Percentiles rank a stretch among this genome's conserved stretches.
Evolutionary conservation across 331 rosid species (phyloP).

Genomic region (Phaseolus coccineus): DNA sequence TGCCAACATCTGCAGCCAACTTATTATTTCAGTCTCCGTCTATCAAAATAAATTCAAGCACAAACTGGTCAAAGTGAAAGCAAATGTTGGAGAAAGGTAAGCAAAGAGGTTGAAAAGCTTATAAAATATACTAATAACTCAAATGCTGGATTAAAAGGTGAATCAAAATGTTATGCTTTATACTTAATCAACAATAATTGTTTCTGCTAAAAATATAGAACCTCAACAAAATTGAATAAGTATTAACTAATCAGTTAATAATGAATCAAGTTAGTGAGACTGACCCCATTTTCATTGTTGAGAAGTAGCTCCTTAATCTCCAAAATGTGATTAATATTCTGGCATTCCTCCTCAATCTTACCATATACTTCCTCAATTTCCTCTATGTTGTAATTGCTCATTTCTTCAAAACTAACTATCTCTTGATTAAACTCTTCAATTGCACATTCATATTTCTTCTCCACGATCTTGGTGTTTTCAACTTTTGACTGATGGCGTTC

Average conservation of each 20-base stretch:
- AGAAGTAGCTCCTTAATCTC: constrained; percentile 43
- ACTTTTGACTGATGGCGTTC: not conserved
- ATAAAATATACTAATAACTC: too few relatives aligned
- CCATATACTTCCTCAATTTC: constrained; percentile 35
- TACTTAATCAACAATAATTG: not conserved
- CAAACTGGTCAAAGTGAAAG: not conserved
- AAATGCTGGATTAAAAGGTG: too few relatives aligned
- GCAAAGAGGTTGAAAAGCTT: too few relatives aligned
- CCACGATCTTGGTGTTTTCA: not conserved
- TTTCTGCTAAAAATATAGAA: not conserved
- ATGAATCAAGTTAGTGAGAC: not conserved
- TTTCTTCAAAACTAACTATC: not conserved
- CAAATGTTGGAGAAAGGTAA: not conserved
- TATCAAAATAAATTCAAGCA: constrained; percentile 17
- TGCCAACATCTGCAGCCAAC: constrained; percentile 40
- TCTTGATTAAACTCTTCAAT: not conserved
- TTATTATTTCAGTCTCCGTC: constrained; percentile 28
- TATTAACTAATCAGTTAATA: not conserved
- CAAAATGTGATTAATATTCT: constrained; percentile 28
- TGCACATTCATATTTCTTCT: not conserved
- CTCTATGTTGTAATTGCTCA: not conserved
- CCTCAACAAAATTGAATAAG: not conserved
- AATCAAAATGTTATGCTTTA: too few relatives aligned
- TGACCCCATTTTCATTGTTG: constrained; percentile 35
- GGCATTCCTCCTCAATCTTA: constrained; percentile 27